A percentile compares a stretch with the other conserved stretches of the same genome.
Evolutionary conservation across 257 asterid species (phyloP).

Genomic region (Solanum boliviense): DNA sequence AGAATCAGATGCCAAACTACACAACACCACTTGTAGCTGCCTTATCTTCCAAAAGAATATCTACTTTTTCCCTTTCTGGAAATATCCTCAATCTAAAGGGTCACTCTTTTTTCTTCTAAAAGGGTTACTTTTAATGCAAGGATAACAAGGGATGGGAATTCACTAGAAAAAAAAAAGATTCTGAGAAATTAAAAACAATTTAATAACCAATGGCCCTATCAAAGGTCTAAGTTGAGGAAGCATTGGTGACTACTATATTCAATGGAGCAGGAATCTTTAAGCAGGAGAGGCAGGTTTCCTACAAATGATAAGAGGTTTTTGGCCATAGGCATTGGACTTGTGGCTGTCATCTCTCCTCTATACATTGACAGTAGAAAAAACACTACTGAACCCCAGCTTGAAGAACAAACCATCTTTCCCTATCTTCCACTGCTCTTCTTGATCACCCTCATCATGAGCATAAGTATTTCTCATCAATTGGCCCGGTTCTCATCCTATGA

Average conservation of each 20-base stretch:
- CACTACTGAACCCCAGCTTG: constrained; percentile 21
- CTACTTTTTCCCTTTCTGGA: background rate
- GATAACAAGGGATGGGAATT: background rate
- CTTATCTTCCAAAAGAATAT: constrained; percentile 1
- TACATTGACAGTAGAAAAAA: constrained; percentile 28
- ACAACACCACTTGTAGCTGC: constrained; percentile 14
- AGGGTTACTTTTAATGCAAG: background rate
- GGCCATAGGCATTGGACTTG: constrained; percentile 33
- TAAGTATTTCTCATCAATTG: constrained; percentile 15
- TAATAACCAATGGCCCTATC: background rate
- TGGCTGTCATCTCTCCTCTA: constrained; percentile 45
- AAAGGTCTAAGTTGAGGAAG: background rate
- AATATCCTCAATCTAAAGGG: background rate
- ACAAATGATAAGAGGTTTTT: constrained; percentile 32
- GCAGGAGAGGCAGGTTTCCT: constrained; percentile 15
- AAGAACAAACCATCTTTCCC: constrained; percentile 27
- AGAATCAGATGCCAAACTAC: constrained; percentile 41
- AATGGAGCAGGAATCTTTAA: constrained; percentile 23
- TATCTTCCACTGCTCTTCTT: constrained; percentile 36
- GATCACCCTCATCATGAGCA: constrained; percentile 16
- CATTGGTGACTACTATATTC: background rate
- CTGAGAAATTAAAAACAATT: background rate
- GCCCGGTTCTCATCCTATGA: constrained; percentile 17
- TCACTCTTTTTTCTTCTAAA: background rate
- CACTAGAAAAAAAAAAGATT: background rate